Evolutionary conservation across 1,139 yeast genomes (phyloP).

Genomic region (Candida labiduridarum): DNA sequence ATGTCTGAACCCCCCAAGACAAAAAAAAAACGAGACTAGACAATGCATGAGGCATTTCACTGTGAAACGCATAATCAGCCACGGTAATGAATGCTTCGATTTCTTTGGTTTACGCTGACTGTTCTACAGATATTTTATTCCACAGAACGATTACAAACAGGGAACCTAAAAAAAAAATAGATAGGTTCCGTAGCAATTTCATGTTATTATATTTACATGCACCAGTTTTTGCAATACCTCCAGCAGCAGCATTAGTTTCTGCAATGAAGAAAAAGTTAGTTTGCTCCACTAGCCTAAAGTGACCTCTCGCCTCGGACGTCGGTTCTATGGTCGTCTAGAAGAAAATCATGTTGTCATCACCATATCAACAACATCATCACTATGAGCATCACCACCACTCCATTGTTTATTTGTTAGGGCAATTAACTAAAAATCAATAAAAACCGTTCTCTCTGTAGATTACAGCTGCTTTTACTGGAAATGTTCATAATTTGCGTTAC

Average conservation of each 20-base stretch:
- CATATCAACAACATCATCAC: too few relatives aligned
- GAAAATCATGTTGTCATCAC: too few relatives aligned
- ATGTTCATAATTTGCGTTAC: too few relatives aligned
- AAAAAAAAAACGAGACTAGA: not conserved
- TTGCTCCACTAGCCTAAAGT: not conserved
- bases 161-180: not conserved
- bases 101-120: not conserved
- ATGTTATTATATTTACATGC: not conserved
- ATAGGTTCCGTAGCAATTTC: not conserved
- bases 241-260: not conserved
- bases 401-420: too few relatives aligned
- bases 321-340: too few relatives aligned
- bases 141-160: not conserved
- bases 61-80: not conserved
- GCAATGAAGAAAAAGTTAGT: too few relatives aligned
- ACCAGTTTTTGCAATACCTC: not conserved
- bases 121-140: not conserved
- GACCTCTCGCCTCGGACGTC: too few relatives aligned
- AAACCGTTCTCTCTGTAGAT: too few relatives aligned
- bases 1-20: not conserved
- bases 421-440: too few relatives aligned
- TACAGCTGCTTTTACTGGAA: too few relatives aligned
- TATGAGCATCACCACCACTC: too few relatives aligned
- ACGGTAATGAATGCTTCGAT: not conserved
- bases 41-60: not conserved